phyloP scores from a whole-genome alignment of 257 asterid genomes.

The Leptodermis oblonga region DNA sequence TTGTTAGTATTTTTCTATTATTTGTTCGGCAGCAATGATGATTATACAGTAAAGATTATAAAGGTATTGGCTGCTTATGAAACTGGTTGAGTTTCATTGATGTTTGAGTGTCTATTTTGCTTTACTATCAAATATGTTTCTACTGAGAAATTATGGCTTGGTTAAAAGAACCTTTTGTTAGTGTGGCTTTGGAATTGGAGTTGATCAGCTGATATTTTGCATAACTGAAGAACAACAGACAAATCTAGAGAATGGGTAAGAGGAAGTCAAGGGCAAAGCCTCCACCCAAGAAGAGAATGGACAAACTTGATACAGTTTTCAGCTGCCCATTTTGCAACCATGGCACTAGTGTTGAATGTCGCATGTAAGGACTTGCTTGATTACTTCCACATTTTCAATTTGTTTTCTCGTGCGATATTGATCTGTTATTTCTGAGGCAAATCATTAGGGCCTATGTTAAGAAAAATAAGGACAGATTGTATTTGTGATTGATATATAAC shows the following conservation, averaged over 20 bases:
- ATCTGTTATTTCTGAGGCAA: background rate
- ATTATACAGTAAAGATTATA: background rate
- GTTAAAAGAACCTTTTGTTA: background rate
- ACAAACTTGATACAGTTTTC: conserved; percentile 94
- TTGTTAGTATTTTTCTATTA: background rate
- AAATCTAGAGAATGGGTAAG: conserved; percentile 70
- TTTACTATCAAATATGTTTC: background rate
- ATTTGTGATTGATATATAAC: background rate
- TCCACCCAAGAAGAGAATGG: conserved; percentile 83
- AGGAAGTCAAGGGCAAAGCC: conserved; percentile 96
- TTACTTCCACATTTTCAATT: background rate
- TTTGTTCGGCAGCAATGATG: background rate
- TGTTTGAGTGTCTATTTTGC: background rate
- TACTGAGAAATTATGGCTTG: background rate
- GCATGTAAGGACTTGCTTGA: conserved; percentile 43
- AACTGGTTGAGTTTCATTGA: background rate
- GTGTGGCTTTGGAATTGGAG: background rate
- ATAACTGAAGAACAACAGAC: background rate
- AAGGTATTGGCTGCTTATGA: background rate
- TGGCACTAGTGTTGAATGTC: conserved; percentile 87
- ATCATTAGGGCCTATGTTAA: background rate
- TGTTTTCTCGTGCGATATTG: background rate
- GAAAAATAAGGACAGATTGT: background rate
- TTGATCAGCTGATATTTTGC: background rate
- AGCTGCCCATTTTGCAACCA: conserved; percentile 97